Evolutionary conservation across 2,329 filamentous ascomycete species (phyloP), one percentile per base, ranked within the genome.

Genomic region (Pyrenophora seminiperda): DNA sequence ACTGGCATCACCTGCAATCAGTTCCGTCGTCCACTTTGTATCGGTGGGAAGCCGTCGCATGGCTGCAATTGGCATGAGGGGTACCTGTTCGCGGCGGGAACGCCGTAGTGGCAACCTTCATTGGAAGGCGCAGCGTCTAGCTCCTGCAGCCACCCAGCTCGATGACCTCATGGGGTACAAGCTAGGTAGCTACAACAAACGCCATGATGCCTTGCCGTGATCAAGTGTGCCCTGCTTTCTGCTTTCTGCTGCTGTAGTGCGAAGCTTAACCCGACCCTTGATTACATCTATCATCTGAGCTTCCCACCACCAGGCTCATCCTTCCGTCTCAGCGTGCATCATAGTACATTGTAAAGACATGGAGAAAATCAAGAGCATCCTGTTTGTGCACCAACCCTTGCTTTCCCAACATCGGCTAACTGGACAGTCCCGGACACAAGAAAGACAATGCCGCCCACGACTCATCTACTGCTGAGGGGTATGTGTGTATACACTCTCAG

Each of bases 301-400:
- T 22, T 19, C 29, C 29, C 29, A n/a, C n/a, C n/a, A n/a, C n/a
- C n/a, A 45, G 45, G 48, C 41, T 36, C 37, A 39, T 44, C 43
- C 30, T 47, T 29, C 36, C 40, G 19, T 41, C 41, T 36, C 40
- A 32, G 41, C 19, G 30, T 38, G 22, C 43, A 51, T 54, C 47
- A 45, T 41, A 50, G 43, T 31, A 31, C 41, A 43, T 39, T 40
- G 30, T 24, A 31, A 44, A 58, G 54, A 32, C 48, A 78, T 78
- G 76, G 70, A 77, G 48, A 76, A 76, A 66, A 60, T 78, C 47
- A 77, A 77, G 71, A 71, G 68, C 58, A 63, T 77, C 44, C 62
- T 78, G 74, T 76, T 58, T 57, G 73, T 43, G n/a, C 31, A 7
- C 19, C 32, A 9, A 34, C 30, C 37, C 53, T 7, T 36, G 50